Evolutionary conservation across 2,329 filamentous ascomycete species (phyloP).

Genomic region (Ceratocystis ficicola): DNA sequence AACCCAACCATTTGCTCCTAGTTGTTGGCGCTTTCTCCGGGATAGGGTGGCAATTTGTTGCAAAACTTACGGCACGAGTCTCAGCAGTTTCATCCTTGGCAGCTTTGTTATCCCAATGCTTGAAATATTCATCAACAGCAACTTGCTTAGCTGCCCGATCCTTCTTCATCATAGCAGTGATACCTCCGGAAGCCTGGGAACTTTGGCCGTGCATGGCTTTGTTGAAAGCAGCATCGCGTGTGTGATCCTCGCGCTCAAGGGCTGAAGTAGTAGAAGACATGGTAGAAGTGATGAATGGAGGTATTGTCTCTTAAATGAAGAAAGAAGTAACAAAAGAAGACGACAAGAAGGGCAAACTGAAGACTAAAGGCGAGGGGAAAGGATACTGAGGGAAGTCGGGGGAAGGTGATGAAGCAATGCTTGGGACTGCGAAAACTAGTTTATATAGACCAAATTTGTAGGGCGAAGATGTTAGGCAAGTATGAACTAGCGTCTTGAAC

Average conservation of each 20-base stretch:
- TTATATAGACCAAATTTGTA: neutral
- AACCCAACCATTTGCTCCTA: neutral
- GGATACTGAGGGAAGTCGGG: neutral
- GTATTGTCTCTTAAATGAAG: conserved; percentile 20
- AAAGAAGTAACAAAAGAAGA: conserved; percentile 11
- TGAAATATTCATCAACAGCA: conserved; percentile 85
- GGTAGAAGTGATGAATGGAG: conserved; percentile 6
- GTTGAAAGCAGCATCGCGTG: conserved; percentile 81
- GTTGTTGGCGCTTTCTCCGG: neutral
- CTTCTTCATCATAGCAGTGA: conserved; percentile 77
- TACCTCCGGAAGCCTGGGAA: conserved; percentile 55
- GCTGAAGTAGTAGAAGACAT: conserved; percentile 22
- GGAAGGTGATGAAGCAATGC: neutral
- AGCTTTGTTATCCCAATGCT: conserved; percentile 85
- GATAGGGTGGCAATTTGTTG: neutral
- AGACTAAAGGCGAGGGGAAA: neutral
- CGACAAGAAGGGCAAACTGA: conserved; percentile 22
- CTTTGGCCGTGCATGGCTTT: conserved; percentile 71
- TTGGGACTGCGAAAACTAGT: neutral
- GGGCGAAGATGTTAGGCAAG: neutral
- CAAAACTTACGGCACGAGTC: conserved; percentile 57
- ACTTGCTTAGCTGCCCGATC: conserved; percentile 61
- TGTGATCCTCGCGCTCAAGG: conserved; percentile 69
- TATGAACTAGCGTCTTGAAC: neutral
- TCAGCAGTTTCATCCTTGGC: conserved; percentile 70